Base-by-base conservation (phyloP, 305 asterid species). In the Solanum chacoense region DNA sequence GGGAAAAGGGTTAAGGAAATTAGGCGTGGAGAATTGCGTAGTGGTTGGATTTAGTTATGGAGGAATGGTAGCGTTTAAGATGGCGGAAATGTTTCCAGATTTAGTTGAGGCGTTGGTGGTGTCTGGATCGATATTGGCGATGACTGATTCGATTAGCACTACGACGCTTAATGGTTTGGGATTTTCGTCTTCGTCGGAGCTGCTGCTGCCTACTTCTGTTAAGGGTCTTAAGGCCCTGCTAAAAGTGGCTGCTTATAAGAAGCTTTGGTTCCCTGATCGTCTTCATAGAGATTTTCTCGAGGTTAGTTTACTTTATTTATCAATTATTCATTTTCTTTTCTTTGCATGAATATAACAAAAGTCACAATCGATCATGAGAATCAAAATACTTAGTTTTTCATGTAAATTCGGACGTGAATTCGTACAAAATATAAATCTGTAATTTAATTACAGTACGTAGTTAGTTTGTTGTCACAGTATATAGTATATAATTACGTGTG, bases 11-110 rank as follows among this genome's bases (percentile, higher is more conserved):
- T 87, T 97, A 69, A 91, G 94, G 89, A 93, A 90, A 92, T 91
- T 97, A 50, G 97, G 98, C 2, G 74, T 97, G 3, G 97, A 93
- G 91, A 92, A 91, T 88, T 97, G 99, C 87, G 91, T 94, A 77
- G 91, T 95, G 90, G 96, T 97, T 81, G 99, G 98, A 22, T 96
- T 97, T 90, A 97, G 99, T 90, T 97, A 97, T 89, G 99, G 99
- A 28, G 99, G 99, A 29, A 94, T 95, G 98, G 99, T 97, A 90
- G 98, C 98, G 22, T 97, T 97, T 77, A 96, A 95, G 96, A 92
- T 97, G 96, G 99, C 98, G 36, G 98, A 96, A 93, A 59, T 91
- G 91, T 90, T 91, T 72, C 96, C 96, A 3, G 94, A 94, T 13
- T 67, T 95, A 92, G 98, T 97, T 75, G 92, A 87, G 88, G 95